phyloP scores from a whole-genome alignment of 148 eudicot species.

The Rhododendron vialii region DNA sequence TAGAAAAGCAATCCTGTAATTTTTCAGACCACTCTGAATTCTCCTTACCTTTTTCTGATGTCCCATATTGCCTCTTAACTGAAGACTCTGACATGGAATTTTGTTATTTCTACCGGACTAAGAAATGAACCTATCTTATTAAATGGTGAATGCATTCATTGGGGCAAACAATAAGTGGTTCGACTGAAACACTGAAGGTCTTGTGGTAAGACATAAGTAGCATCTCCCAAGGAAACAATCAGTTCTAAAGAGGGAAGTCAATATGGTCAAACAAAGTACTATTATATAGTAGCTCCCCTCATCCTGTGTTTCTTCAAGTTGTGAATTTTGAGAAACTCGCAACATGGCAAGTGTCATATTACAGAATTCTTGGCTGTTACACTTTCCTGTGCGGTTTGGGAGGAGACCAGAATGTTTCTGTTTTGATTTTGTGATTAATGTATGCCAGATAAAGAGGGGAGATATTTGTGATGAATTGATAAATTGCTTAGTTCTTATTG shows the following conservation, averaged over 20 bases:
- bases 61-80: not conserved
- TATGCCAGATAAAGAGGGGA: not conserved
- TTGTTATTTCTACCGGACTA: not conserved
- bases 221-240: not conserved
- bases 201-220: not conserved
- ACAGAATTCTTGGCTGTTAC: not conserved
- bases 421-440: not conserved
- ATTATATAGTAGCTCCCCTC: not conserved
- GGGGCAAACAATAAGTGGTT: not conserved
- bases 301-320: not conserved
- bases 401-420: not conserved
- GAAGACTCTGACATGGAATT: not conserved
- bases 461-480: not conserved
- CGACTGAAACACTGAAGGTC: not conserved
- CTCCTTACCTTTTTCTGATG: no score
- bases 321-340: conserved; percentile 3
- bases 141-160: conserved; percentile 1
- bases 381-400: not conserved
- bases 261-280: not conserved
- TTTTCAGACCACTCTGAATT: not conserved
- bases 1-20: not conserved
- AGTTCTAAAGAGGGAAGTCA: not conserved
- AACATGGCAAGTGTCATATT: not conserved
- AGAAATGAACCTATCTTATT: not conserved
- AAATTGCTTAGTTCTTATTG: not conserved